A percentile compares a stretch with the other conserved stretches of the same genome.
Evolutionary conservation across 202 grass and related monocot genomes (phyloP).

Genomic region (Alloteropsis angusta): DNA sequence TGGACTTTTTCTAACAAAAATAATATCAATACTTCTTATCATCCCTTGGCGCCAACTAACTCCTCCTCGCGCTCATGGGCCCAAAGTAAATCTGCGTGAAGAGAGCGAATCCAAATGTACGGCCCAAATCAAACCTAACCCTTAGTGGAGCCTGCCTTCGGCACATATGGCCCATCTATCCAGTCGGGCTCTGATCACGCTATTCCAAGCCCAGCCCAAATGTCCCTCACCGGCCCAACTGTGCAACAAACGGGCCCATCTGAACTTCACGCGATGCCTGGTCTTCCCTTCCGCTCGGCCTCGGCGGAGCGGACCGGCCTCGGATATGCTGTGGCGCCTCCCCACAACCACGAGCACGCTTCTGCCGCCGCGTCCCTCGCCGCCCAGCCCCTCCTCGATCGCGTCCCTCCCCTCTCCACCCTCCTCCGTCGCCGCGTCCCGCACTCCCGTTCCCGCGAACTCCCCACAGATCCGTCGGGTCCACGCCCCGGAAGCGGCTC

Average conservation of each 20-base stretch:
- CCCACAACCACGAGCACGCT: not conserved
- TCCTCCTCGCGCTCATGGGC: too few relatives aligned
- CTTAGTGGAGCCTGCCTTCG: not conserved
- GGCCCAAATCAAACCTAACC: not conserved
- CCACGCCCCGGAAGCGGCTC: not conserved
- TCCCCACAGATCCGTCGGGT: not conserved
- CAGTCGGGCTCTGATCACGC: not conserved
- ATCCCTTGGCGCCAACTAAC: too few relatives aligned
- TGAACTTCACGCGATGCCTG: not conserved
- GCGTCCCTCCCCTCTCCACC: not conserved
- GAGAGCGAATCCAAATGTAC: not conserved
- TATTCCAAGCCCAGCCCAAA: not conserved
- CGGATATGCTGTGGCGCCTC: not conserved
- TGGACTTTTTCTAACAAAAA: too few relatives aligned
- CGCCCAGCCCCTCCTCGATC: too few relatives aligned
- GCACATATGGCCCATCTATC: not conserved
- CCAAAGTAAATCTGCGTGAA: too few relatives aligned
- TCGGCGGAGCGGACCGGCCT: not conserved
- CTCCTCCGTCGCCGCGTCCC: not conserved
- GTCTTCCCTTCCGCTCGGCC: not conserved
- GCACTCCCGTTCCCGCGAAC: not conserved
- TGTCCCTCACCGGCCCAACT: not conserved
- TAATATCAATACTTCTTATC: too few relatives aligned
- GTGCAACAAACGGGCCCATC: not conserved
- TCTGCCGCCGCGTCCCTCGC: not conserved